phyloP scores from a whole-genome alignment of 164 flowering plant genomes.

The Cinnamomum chago region DNA sequence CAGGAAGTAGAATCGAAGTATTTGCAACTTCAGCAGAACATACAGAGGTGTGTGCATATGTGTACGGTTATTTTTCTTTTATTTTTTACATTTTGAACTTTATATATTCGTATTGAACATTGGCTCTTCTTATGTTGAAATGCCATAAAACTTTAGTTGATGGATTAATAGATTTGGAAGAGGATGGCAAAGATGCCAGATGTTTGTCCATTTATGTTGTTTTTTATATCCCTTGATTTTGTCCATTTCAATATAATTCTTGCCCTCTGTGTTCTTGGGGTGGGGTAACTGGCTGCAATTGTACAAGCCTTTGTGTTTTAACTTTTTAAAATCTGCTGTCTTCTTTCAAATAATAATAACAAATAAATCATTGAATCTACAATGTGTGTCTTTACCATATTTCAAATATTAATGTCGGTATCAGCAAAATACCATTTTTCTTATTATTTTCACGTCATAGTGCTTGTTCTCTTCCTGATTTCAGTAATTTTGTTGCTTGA shows the following conservation, averaged over 20 bases:
- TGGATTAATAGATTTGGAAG: neutral
- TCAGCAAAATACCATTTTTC: neutral
- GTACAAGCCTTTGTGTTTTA: too few relatives aligned
- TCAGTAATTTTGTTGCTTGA: conserved; percentile 1
- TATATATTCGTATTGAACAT: neutral
- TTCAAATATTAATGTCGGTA: too few relatives aligned
- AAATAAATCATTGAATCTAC: too few relatives aligned
- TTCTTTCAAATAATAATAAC: too few relatives aligned
- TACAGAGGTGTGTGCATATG: conserved; percentile 48
- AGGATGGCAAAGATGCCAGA: neutral
- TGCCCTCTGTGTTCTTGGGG: too few relatives aligned
- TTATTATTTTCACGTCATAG: neutral
- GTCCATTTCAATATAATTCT: too few relatives aligned
- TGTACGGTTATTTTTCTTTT: neutral
- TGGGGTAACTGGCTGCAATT: too few relatives aligned
- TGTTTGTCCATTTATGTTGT: too few relatives aligned
- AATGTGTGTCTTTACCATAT: too few relatives aligned
- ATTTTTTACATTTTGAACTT: neutral
- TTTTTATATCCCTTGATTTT: too few relatives aligned
- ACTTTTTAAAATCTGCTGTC: too few relatives aligned
- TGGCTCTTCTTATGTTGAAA: neutral
- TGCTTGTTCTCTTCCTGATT: neutral
- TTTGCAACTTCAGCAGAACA: conserved; percentile 54
- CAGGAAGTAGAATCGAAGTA: conserved; percentile 63
- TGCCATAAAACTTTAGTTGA: too few relatives aligned